Evolutionary conservation across 495 filamentous ascomycete species (phyloP), one percentile per base, ranked within the genome.

Genomic region (Aspergillus wentii): DNA sequence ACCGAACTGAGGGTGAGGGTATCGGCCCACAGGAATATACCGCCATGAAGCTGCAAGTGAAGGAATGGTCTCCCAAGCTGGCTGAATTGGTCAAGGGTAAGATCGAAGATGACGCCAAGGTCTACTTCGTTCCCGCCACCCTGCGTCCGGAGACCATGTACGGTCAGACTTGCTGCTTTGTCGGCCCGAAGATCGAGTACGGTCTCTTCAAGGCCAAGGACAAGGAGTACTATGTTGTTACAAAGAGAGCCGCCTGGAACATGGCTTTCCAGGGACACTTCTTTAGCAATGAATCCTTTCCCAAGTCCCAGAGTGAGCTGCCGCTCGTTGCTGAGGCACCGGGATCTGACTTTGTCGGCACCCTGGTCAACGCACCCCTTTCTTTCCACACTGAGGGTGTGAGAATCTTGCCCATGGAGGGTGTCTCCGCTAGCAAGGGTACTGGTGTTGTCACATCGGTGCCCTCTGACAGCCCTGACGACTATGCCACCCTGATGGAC

Each of bases 111-210:
- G 78, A 73, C 44, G 84, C 86, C 17, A 85, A 86, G 39, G 84
- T 96, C 17, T 95, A 82, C 61, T 84, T 98, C 46, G 79, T 94
- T 26, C 84, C 92, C 3, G 92, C 92, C 16, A 96, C 92, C 41
- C 74, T 98, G 41, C 78, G 92, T 48, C 86, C 92, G 14, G 92
- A 98, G 69, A 98, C 92, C 13, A 96, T 98, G 91, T 96, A 96
- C 52, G 92, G 92, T 17, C 92, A 98, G 61, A 90, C 80, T 1
- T 92, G 88, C 68, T 95, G 89, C 61, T 98, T 98, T 52, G 88
- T 98, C 33, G 86, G 88, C 18, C 90, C 92, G 2, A 86, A 83
- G 59, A 82, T 94, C 49, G 79, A 66, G n/a, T 97, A 98, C 52
- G 88, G 89, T 35, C 64, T 98, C 44, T 97, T 84, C 75, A 85